These are phyloP conservation scores for Paecilomyces dactylethromorphus DNA, from an alignment of 2,329 filamentous ascomycete species.

Conservation along the genomic window DNA sequence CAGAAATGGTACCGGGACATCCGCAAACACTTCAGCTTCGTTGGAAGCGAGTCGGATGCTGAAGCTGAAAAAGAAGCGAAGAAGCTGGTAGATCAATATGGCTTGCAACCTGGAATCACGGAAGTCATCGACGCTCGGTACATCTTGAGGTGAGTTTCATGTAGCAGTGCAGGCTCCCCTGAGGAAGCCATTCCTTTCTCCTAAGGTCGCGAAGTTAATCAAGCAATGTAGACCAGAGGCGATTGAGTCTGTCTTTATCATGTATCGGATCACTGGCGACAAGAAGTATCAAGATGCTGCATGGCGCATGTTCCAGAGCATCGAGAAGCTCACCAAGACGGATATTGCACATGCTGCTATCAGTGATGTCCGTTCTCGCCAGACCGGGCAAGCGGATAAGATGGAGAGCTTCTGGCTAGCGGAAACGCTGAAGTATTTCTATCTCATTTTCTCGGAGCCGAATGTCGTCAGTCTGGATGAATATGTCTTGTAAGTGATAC, in stretches of 20 bases:
- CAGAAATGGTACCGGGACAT: conserved; percentile 28
- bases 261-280: conserved; percentile 55
- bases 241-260: conserved; percentile 55
- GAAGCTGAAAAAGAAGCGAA: background rate
- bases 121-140: conserved; percentile 5
- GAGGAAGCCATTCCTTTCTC: background rate
- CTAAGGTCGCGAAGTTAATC: background rate
- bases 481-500: conserved; percentile 33
- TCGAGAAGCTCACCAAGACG: conserved; percentile 38
- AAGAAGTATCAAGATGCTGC: conserved; percentile 38
- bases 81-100: background rate
- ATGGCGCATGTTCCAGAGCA: conserved; percentile 45
- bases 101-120: conserved; percentile 7
- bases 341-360: conserved; percentile 39
- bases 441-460: conserved; percentile 38
- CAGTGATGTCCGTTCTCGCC: conserved; percentile 29
- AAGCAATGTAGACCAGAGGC: conserved; percentile 44
- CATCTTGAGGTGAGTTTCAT: conserved; percentile 8
- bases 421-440: conserved; percentile 41
- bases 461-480: conserved; percentile 35
- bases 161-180: background rate
- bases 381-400: conserved; percentile 25
- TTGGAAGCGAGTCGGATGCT: conserved; percentile 1
- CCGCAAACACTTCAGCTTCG: conserved; percentile 9
- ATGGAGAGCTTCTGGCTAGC: conserved; percentile 44